A percentile compares a stretch with the other conserved stretches of the same genome.
Evolutionary conservation across 2,329 filamentous ascomycete species (phyloP).

Genomic region (Beauveria caledonica): DNA sequence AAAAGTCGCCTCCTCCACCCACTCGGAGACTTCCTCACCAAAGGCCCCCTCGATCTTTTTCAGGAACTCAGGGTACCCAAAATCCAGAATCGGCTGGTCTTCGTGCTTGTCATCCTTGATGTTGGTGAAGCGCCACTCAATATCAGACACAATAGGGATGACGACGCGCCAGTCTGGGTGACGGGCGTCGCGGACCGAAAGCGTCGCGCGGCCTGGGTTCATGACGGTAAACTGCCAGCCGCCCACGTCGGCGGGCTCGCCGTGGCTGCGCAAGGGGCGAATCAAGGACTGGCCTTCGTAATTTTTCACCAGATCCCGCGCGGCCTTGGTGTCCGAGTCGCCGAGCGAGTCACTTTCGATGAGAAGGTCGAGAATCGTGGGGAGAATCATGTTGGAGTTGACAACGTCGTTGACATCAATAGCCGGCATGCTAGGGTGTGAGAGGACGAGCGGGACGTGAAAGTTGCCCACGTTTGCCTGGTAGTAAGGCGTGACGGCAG

Average conservation of each 20-base stretch:
- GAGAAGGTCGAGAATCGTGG: constrained; percentile 27
- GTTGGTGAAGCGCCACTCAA: constrained; percentile 26
- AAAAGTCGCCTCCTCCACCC: constrained; percentile 21
- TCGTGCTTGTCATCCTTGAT: constrained; percentile 22
- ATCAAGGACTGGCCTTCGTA: constrained; percentile 29
- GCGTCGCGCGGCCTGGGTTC: constrained; percentile 26
- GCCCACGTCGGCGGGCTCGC: constrained; percentile 16
- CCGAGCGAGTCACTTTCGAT: constrained; percentile 25
- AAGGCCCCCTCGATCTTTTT: constrained; percentile 16
- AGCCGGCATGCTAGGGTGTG: constrained; percentile 25
- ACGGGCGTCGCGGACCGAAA: constrained; percentile 25
- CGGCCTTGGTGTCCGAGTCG: constrained; percentile 18
- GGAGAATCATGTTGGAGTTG: constrained; percentile 25
- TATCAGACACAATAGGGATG: constrained; percentile 23
- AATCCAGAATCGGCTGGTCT: constrained; percentile 18
- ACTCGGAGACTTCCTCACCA: constrained; percentile 21
- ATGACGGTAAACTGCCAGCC: constrained; percentile 28
- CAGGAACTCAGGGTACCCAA: constrained; percentile 17
- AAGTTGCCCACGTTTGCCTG: constrained; percentile 26
- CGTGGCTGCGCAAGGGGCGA: constrained; percentile 19
- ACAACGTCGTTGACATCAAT: constrained; percentile 24
- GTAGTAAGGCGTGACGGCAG: constrained; percentile 23
- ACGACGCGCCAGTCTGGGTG: constrained; percentile 23
- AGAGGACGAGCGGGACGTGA: constrained; percentile 25
- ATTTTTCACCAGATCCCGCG: constrained; percentile 22